Evolutionary conservation across 2,329 filamentous ascomycete genomes (phyloP), one percentile per base, ranked within the genome.

Genomic region (Epichloe sp.): DNA sequence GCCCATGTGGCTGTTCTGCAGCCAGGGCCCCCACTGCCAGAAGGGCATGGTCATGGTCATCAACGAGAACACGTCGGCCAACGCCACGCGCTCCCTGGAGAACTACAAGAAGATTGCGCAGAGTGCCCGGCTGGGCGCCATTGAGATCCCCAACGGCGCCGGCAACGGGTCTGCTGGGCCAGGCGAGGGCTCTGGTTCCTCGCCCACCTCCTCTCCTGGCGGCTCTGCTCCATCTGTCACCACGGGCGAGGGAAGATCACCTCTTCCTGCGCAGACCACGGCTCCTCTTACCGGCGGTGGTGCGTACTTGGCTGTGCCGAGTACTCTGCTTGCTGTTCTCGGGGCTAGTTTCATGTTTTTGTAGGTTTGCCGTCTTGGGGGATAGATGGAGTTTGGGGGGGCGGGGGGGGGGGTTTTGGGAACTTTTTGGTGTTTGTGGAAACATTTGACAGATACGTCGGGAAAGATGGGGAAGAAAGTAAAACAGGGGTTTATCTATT

Each of bases 1-100:
- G 51, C 86, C 87, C 34, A 73, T 90, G 57, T 93, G 87, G 86
- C 70, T 86, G 57, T 91, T 85, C 75, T 91, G 86, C 70, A 81
- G 80, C 34, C 83, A 88, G 66, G 80, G 65, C 44, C 78, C 75
- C 61, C 87, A 93, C 70, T 93, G 86, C 68, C 78, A 88, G 66
- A 69, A 64, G 46, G 85, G 85, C 55, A 89, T 89, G 83, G 75
- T 77, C 52, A 83, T 86, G 71, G 84, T 86, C 35, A 82, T 89
- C 63, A 89, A 90, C 67, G 79, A 79, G 69, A 74, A 83, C 65
- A 72, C 74, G 35, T 57, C 67, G 23, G 71, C 71, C 60, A 82
- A 82, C 66, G 54, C 74, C 3, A 62, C 71, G 40, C 73, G 76
- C 55, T 75, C 76, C 36, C 69, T 83, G 14, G 61, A 66, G 3